phyloP scores from a whole-genome alignment of 2,329 filamentous ascomycete genomes.

The Pyrenophora seminiperda region DNA sequence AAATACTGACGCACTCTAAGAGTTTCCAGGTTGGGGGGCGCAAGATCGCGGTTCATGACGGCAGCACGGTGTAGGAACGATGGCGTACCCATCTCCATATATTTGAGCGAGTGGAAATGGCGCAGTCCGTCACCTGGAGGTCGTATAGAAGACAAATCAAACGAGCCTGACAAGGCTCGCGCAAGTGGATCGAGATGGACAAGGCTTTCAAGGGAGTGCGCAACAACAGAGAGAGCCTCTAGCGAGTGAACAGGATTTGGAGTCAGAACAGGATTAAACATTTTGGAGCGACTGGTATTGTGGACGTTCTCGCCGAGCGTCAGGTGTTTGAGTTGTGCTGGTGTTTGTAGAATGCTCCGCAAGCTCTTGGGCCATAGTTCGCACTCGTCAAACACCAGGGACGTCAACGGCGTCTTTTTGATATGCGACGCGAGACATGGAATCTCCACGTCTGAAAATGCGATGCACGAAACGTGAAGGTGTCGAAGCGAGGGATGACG shows the following conservation, averaged over 20 bases:
- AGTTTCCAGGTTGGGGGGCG: conserved; percentile 37
- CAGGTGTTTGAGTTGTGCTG: conserved; percentile 37
- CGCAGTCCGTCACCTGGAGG: conserved; percentile 37
- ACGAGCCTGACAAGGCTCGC: conserved; percentile 17
- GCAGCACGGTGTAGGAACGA: conserved; percentile 40
- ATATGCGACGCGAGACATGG: conserved; percentile 26
- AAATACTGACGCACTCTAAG: conserved; percentile 35
- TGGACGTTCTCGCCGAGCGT: conserved; percentile 44
- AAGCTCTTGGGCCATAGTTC: conserved; percentile 33
- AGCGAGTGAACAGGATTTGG: conserved; percentile 23
- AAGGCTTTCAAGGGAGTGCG: conserved; percentile 40
- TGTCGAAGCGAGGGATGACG: conserved; percentile 41
- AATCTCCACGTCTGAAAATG: conserved; percentile 24
- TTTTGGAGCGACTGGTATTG: conserved; percentile 25
- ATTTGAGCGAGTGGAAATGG: conserved; percentile 36
- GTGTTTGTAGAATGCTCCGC: conserved; percentile 33
- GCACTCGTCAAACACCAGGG: conserved; percentile 46
- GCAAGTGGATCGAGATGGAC: conserved; percentile 36
- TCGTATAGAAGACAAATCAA: conserved; percentile 21
- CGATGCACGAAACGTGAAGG: conserved; percentile 42
- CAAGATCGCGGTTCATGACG: conserved; percentile 32
- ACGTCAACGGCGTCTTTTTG: conserved; percentile 35
- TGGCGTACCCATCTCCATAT: conserved; percentile 36
- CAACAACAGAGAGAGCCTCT: conserved; percentile 33
- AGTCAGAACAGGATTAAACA: conserved; percentile 23